phyloP scores from a whole-genome alignment of 768 basidiomycete species.

The Auricularia sp. region DNA sequence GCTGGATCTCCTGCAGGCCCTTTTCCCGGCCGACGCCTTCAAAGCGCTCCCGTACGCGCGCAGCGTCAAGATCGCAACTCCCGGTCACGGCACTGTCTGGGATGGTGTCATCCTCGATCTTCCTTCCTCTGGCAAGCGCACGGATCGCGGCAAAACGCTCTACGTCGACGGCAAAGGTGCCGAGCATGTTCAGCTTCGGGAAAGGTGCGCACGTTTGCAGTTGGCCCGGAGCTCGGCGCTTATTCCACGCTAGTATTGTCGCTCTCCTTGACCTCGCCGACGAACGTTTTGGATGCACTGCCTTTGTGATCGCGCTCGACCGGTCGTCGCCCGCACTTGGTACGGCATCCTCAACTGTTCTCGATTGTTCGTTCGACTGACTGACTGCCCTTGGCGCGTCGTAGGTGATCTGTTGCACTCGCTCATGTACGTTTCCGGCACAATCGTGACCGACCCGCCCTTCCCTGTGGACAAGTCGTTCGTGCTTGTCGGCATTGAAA shows the following conservation, averaged over 20 bases:
- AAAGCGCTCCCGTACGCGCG: constrained; percentile 61
- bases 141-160: constrained; percentile 56
- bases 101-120: constrained; percentile 71
- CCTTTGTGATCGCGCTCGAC: constrained; percentile 73
- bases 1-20: constrained; percentile 64
- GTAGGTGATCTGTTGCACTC: constrained; percentile 65
- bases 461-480: constrained; percentile 68
- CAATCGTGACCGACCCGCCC: constrained; percentile 70
- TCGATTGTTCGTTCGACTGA: background rate
- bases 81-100: constrained; percentile 58
- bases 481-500: constrained; percentile 79
- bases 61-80: constrained; percentile 62
- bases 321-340: constrained; percentile 57
- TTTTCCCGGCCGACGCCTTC: constrained; percentile 68
- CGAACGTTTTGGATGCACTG: constrained; percentile 68
- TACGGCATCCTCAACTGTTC: background rate
- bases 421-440: constrained; percentile 86
- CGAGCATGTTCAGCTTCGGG: constrained; percentile 65
- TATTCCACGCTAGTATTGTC: constrained; percentile 51
- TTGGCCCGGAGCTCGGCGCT: background rate
- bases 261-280: constrained; percentile 82
- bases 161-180: constrained; percentile 83
- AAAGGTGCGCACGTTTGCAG: constrained; percentile 47
- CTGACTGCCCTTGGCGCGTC: background rate
- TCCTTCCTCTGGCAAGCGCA: constrained; percentile 23